phyloP scores from a whole-genome alignment of 2,329 filamentous ascomycete genomes.

The Dryadomyces quercivorus region DNA sequence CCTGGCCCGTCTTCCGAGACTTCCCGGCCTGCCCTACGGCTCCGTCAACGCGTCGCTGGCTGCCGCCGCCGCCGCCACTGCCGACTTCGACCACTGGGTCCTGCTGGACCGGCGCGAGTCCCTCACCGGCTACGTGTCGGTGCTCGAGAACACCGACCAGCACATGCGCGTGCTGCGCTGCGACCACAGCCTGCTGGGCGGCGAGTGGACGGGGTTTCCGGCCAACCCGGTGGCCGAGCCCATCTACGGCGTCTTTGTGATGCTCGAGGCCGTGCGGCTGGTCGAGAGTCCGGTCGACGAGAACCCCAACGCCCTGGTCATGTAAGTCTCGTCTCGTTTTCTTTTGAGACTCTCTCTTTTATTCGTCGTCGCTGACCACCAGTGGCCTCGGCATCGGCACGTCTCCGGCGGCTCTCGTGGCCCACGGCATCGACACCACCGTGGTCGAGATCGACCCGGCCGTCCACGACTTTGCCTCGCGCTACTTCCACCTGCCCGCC shows the following conservation, averaged over 20 bases:
- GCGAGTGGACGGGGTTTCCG: constrained; percentile 62
- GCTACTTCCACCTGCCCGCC: constrained; percentile 68
- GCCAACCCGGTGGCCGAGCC: constrained; percentile 59
- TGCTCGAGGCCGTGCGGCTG: constrained; percentile 83
- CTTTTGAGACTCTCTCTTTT: not conserved
- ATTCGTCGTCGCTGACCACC: not conserved
- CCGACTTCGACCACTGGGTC: constrained; percentile 48
- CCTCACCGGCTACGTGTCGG: constrained; percentile 81
- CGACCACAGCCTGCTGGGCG: constrained; percentile 87
- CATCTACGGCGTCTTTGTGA: constrained; percentile 91
- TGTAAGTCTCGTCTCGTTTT: constrained; percentile 42
- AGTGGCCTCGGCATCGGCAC: constrained; percentile 89
- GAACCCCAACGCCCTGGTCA: constrained; percentile 70
- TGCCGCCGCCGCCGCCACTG: not conserved
- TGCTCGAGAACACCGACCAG: constrained; percentile 61
- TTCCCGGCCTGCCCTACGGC: constrained; percentile 9
- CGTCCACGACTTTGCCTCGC: constrained; percentile 69
- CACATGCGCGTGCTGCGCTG: constrained; percentile 77
- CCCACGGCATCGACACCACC: constrained; percentile 83
- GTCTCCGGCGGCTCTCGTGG: constrained; percentile 72
- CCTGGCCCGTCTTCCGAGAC: constrained; percentile 31
- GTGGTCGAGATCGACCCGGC: constrained; percentile 90
- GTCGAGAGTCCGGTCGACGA: constrained; percentile 51
- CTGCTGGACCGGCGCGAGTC: constrained; percentile 77
- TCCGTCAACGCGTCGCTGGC: constrained; percentile 53